These are phyloP conservation scores for Helicocarpus griseus DNA, from an alignment of 2,329 filamentous ascomycete species.

Conservation along the genomic window DNA sequence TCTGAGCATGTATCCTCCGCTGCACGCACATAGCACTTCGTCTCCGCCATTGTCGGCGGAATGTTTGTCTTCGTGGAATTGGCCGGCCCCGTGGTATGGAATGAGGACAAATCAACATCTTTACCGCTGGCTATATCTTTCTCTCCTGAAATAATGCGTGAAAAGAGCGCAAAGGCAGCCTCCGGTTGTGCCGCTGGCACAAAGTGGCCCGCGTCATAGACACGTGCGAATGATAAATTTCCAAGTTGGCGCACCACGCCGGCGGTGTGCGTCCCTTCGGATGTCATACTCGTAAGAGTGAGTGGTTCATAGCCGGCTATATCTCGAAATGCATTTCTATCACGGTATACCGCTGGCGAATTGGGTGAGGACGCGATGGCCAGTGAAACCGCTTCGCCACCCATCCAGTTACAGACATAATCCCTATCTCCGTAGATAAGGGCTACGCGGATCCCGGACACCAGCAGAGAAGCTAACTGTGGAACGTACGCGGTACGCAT, in stretches of 20 bases:
- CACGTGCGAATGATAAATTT: conserved; percentile 59
- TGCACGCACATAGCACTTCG: conserved; percentile 53
- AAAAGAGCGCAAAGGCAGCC: conserved; percentile 45
- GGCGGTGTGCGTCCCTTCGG: conserved; percentile 37
- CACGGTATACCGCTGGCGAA: conserved; percentile 17
- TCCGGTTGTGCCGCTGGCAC: conserved; percentile 44
- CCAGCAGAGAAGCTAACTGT: conserved; percentile 51
- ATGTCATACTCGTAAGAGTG: conserved; percentile 49
- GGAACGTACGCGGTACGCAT: conserved; percentile 53
- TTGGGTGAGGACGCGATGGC: conserved; percentile 34
- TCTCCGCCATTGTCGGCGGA: conserved; percentile 37
- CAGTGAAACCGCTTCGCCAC: conserved; percentile 64
- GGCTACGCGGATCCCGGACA: conserved; percentile 55
- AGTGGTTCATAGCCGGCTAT: conserved; percentile 64
- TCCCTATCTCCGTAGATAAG: conserved; percentile 59
- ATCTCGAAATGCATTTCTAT: conserved; percentile 44
- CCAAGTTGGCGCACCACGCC: conserved; percentile 68
- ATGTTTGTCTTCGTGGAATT: conserved; percentile 50
- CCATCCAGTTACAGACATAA: conserved; percentile 50
- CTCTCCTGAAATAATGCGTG: conserved; percentile 41
- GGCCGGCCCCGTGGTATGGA: conserved; percentile 47
- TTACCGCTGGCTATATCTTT: conserved; percentile 40
- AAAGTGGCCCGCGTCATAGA: conserved; percentile 46
- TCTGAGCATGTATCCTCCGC: conserved; percentile 44
- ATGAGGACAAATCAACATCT: conserved; percentile 42